Evolutionary conservation across 148 eudicot genomes (phyloP).

Genomic region (Rhododendron williamsianum): DNA sequence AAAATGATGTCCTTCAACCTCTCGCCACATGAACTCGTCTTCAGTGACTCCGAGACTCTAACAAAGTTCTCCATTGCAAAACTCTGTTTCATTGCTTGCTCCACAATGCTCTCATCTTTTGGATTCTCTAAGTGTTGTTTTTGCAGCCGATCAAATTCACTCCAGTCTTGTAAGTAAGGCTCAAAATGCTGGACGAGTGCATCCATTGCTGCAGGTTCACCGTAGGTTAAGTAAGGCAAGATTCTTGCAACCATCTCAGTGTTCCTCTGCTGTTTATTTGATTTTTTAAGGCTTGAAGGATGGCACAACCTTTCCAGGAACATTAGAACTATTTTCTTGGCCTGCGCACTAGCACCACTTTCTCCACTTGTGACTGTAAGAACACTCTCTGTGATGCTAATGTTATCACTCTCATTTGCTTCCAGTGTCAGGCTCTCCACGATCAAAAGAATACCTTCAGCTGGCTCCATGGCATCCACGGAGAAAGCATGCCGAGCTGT

Average conservation of each 20-base stretch:
- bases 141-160: slow-evolving; percentile 72
- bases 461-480: slow-evolving; percentile 99
- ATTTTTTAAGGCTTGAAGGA: slow-evolving; percentile 78
- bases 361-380: slow-evolving; percentile 68
- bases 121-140: slow-evolving; percentile 64
- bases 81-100: slow-evolving; percentile 68
- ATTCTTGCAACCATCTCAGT: slow-evolving; percentile 99
- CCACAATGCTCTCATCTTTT: slow-evolving; percentile 65
- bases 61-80: slow-evolving; percentile 94
- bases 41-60: slow-evolving; percentile 92
- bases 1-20: slow-evolving; percentile 92
- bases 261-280: slow-evolving; percentile 95
- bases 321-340: slow-evolving; percentile 95
- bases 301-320: slow-evolving; percentile 88
- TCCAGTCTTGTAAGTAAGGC: slow-evolving; percentile 74
- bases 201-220: slow-evolving; percentile 97
- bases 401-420: slow-evolving; percentile 90
- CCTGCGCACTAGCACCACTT: slow-evolving; percentile 84
- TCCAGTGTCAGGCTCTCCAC: slow-evolving; percentile 94
- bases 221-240: slow-evolving; percentile 93
- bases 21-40: slow-evolving; percentile 96
- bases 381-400: slow-evolving; percentile 64
- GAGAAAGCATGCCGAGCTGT: slow-evolving; percentile 97
- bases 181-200: slow-evolving; percentile 92
- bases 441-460: slow-evolving; percentile 95